phyloP scores from a whole-genome alignment of 1,284 basidiomycete species.

The Meripilus lineatus region DNA sequence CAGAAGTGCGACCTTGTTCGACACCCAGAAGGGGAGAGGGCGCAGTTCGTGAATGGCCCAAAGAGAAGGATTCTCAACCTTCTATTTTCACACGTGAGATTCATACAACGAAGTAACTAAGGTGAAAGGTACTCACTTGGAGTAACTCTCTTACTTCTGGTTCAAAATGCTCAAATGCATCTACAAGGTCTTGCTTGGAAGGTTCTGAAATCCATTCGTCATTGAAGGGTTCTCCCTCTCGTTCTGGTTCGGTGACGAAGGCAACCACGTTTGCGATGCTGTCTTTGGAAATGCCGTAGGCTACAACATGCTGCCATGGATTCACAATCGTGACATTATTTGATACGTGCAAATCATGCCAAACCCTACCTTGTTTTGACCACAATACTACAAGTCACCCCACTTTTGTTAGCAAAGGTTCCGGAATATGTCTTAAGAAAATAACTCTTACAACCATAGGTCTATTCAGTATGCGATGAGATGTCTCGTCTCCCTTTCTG shows the following conservation, averaged over 20 bases:
- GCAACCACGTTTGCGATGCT: conserved; percentile 29
- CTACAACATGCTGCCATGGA: conserved; percentile 27
- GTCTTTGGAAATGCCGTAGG: conserved; percentile 27
- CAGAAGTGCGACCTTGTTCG: conserved; percentile 21
- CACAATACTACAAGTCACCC: conserved; percentile 23
- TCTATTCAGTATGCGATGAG: conserved; percentile 22
- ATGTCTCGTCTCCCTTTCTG: conserved; percentile 4
- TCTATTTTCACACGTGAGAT: conserved; percentile 14
- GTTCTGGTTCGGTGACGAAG: conserved; percentile 20
- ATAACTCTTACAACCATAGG: conserved; percentile 30
- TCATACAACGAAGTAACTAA: not conserved
- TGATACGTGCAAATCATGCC: too few species aligned
- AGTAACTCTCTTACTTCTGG: conserved; percentile 34
- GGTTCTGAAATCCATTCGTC: conserved; percentile 34
- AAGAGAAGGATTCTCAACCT: conserved; percentile 23
- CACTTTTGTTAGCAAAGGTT: not conserved
- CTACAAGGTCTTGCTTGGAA: conserved; percentile 24
- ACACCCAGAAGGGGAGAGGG: conserved; percentile 21
- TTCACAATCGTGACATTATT: too few species aligned
- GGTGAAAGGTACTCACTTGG: conserved; percentile 24
- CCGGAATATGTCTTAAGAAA: conserved; percentile 7
- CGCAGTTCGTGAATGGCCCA: conserved; percentile 29
- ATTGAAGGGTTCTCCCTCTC: conserved; percentile 32
- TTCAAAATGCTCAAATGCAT: conserved; percentile 37
- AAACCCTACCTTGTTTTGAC: conserved; percentile 26